Conservation (phyloP, 345 rosid genomes). For the Physaria fendleri region DNA sequence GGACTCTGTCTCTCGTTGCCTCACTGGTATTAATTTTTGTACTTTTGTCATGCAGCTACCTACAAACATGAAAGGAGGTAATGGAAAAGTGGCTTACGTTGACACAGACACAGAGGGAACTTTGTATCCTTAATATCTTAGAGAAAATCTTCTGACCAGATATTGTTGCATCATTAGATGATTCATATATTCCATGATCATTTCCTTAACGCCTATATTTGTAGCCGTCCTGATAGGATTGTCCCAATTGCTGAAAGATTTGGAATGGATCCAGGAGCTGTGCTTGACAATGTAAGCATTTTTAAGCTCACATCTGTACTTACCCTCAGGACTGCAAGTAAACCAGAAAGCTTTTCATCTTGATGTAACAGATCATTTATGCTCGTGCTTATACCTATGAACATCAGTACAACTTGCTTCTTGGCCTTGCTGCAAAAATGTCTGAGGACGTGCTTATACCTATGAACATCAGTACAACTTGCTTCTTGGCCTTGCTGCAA, state of each 20-base stretch:
- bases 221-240: constrained; percentile 82
- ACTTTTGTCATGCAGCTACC: constrained; percentile 53
- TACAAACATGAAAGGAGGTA: constrained; percentile 77
- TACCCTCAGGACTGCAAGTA: not conserved
- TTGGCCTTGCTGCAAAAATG: constrained; percentile 94
- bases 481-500: constrained; percentile 89
- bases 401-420: constrained; percentile 83
- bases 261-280: constrained; percentile 96
- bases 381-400: constrained; percentile 90
- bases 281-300: constrained; percentile 74
- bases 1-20: not conserved
- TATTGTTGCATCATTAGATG: not conserved
- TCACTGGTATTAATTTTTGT: not conserved
- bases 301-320: not conserved
- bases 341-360: constrained; percentile 3
- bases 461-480: constrained; percentile 83
- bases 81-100: constrained; percentile 88
- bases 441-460: constrained; percentile 84
- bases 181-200: not conserved
- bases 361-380: constrained; percentile 61
- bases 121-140: constrained; percentile 51
- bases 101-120: constrained; percentile 91
- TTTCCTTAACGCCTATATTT: constrained; percentile 33
- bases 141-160: not conserved
- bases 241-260: constrained; percentile 94